These are phyloP conservation scores for Coemansia sp. DNA, from an alignment of 192 early-diverging fungal genomes.

Conservation along the genomic window DNA sequence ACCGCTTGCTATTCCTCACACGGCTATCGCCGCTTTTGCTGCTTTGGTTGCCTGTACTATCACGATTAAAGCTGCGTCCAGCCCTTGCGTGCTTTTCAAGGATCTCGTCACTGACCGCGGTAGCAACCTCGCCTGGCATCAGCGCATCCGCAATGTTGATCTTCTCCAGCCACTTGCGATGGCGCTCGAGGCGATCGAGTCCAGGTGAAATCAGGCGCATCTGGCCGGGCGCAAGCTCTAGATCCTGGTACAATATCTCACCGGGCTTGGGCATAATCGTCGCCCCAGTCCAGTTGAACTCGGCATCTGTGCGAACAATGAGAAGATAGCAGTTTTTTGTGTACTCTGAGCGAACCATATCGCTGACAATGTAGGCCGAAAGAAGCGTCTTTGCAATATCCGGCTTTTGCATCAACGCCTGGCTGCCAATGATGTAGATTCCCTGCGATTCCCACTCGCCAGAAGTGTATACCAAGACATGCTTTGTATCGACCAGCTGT, in stretches of 20 bases:
- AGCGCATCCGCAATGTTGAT: constrained; percentile 33
- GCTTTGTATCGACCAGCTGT: constrained; percentile 66
- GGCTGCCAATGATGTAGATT: constrained; percentile 75
- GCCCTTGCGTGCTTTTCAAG: constrained; percentile 13
- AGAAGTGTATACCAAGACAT: constrained; percentile 71
- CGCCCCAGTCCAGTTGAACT: constrained; percentile 48
- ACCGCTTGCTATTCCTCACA: not conserved
- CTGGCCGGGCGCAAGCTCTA: constrained; percentile 38
- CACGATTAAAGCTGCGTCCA: not conserved
- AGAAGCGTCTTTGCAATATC: constrained; percentile 57
- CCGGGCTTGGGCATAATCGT: constrained; percentile 18
- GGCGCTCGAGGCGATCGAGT: constrained; percentile 26
- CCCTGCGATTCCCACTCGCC: constrained; percentile 67
- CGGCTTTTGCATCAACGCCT: constrained; percentile 57
- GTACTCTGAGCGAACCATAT: constrained; percentile 16
- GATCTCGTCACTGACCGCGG: constrained; percentile 39
- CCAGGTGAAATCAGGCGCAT: constrained; percentile 55
- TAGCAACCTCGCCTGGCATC: constrained; percentile 34
- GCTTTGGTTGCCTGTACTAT: not conserved
- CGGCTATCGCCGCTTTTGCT: constrained; percentile 10
- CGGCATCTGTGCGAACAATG: constrained; percentile 44
- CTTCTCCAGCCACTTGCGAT: constrained; percentile 35
- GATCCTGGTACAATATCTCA: constrained; percentile 32
- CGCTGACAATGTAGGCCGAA: constrained; percentile 51
- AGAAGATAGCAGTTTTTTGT: constrained; percentile 43